Base-by-base conservation (phyloP, 202 grass and related monocot species). In the Dendrocalamus latiflorus region DNA sequence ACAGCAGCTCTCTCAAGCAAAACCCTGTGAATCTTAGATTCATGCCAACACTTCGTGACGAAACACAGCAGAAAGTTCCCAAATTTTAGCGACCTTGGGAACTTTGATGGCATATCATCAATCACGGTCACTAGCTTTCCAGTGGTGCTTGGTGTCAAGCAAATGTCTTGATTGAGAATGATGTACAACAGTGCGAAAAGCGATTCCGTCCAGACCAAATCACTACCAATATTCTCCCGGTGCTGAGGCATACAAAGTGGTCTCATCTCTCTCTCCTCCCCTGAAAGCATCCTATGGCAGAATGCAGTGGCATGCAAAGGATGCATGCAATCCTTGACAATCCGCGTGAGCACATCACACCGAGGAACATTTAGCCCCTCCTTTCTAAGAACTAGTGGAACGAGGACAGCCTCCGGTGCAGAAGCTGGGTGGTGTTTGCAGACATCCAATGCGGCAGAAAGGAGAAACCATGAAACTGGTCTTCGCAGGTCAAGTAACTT, bases 281-380 rank as follows among this genome's bases (percentile, higher is more conserved):
- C 78, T 59, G 86, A 90, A 72, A 98, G 78, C 75, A 95, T 54
- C 72, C 86, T 89, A 68, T 95, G 90, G 64, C 93, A 93, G 65
- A 91, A 94, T 62, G 93, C 87, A 9, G 92, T 86, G 70, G 88
- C 86, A 50, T 98, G 92, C 59, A 91, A 75, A 2, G 85, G 90
- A 58, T 98, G 89, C 90, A 98, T 84, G 70, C 92, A 95, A 42
- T 98, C 88, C 83, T 87, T 93, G 38, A 94, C 76, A 54, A 98
- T 83, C 36, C 65, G 82, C 50, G 83, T 82, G 49, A 95, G 74
- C 53, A 90, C 71, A 55, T 98, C 90, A 47, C 90, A 93, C 55
- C 90, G 89, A 44, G 77, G 65, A 72, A 65, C 74, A 78, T 88
- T 95, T 39, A 98, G 48, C 24, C 89, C 95, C 26, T 80, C 78